Evolutionary conservation across 75 land plant genomes (phyloP), one percentile per base, ranked within the genome.

Genomic region (Larix kaempferi): DNA sequence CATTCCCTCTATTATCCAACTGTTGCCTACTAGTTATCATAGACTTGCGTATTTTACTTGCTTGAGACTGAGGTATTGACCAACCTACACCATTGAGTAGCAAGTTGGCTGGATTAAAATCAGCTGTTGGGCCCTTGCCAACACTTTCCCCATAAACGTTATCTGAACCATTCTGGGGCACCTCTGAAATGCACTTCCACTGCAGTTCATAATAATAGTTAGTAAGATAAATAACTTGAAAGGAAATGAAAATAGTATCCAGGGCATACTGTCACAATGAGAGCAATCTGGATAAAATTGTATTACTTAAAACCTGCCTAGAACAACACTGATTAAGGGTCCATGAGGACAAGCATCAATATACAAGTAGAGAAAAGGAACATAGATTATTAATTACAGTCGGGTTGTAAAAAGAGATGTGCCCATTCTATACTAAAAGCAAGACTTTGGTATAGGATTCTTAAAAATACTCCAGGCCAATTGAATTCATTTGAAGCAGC

Each of bases 41-140:
- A 57, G 80, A 83, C 73, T 85, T 83, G 67, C 78, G 72, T 41
- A 86, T 79, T 84, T 82, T 84, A 23, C 44, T 75, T 55, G 90
- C 85, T 64, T 86, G 90, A 29, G 94, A 85, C 77, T 93, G 98
- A 19, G 98, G 94, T 75, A 86, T 84, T 22, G 97, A 95, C 98
- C 98, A 93, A 5, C 97, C 94, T 62, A 91, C 90, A 54, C 94
- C 98, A 87, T 93, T 85, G 57, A 95, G 86, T 72, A 94, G 84
- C 72, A 94, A 56, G 78, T 85, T 95, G 62, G 96, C 87, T 80
- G 98, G 92, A 77, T 76, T 89, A 27, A 86, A 83, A 5, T 86
- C 84, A 29, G 84, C 65, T 41, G 79, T 54, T 71, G 79, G 73
- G 33, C 71, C 35, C 23, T 78, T 85, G 55, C 67, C 65, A 19